A percentile compares a stretch with the other conserved stretches of the same genome.
phyloP scores from a whole-genome alignment of 2,329 filamentous ascomycete species.

The Corniculantispora saksenae region DNA sequence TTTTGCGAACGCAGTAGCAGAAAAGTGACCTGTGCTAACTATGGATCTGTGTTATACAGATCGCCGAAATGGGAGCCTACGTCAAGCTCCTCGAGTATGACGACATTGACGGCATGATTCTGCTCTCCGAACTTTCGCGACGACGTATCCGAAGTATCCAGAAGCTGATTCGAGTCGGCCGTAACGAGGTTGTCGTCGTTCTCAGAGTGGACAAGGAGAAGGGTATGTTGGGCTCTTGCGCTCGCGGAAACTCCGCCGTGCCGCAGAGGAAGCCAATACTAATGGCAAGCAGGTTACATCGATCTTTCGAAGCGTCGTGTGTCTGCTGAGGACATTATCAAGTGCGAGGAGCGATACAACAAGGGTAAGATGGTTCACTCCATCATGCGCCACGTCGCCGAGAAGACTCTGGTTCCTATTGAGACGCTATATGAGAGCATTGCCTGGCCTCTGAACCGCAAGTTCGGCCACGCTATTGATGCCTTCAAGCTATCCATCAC shows the following conservation, averaged over 20 bases:
- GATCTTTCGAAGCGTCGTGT: conserved; percentile 98
- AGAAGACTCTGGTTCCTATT: conserved; percentile 94
- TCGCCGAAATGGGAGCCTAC: conserved; percentile 99
- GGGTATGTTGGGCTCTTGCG: conserved; percentile 50
- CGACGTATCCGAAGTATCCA: conserved; percentile 98
- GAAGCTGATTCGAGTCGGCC: conserved; percentile 96
- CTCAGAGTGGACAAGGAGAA: conserved; percentile 99
- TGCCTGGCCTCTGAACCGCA: conserved; percentile 96
- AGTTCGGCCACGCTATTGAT: conserved; percentile 94
- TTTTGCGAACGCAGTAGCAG: background rate
- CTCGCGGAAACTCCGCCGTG: conserved; percentile 19
- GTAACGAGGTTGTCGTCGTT: conserved; percentile 98
- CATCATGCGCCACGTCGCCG: conserved; percentile 97
- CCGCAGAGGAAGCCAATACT: conserved; percentile 22
- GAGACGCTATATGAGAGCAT: conserved; percentile 92
- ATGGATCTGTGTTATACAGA: conserved; percentile 52
- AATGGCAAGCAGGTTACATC: conserved; percentile 68
- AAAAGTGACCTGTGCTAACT: background rate
- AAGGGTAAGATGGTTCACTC: conserved; percentile 99
- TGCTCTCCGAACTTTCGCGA: conserved; percentile 94
- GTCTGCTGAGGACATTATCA: conserved; percentile 94
- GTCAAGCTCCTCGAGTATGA: conserved; percentile 99
- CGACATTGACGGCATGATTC: conserved; percentile 99
- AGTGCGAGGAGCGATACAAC: conserved; percentile 99
- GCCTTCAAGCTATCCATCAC: conserved; percentile 99